Evolutionary conservation across 768 basidiomycete genomes (phyloP), one percentile per base, ranked within the genome.

Genomic region (Tricholoma sp.): DNA sequence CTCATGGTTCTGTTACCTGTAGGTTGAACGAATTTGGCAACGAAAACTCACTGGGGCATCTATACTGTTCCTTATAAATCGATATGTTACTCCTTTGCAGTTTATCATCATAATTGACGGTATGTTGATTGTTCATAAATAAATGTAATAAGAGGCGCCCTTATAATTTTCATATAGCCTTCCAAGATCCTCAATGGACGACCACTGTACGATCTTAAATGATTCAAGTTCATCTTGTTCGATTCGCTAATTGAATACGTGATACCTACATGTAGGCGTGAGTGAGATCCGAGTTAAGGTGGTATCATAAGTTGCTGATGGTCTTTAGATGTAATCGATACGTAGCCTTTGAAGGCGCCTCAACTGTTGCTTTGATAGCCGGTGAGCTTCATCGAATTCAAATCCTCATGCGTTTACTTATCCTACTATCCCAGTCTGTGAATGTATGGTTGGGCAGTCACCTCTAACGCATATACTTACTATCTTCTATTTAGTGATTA

Each of bases 11-110:
- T 39, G 19, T 21, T 9, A n/a, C n/a, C n/a, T n/a, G n/a, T 19
- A 69, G 69, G 66, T 69, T 47, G 66, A 69, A n/a, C 59, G 68
- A 6, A 63, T 72, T 4, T 72, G 71, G 71, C 64, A 64, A 46
- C 61, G 52, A 45, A 66, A 58, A 41, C 29, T 69, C 5, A 66
- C 67, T 16, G 64, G 63, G 1, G 68, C 62, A 2, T 61, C 65
- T 0, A 32, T 69, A 14, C 60, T 71, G 18, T 71, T 70, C 55
- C 54, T 70, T 5, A 52, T 72, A n/a, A 71, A 69, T 54, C 65
- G 71, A 16, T 72, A 71, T 57, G 47, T 63, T 21, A 69, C 67
- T 14, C 66, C 67, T 3, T 27, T 69, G 0, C 64, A 68, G 34
- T 70, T 70, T 46, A 63, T 69, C 35, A 57, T 68, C 10, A 61